Evolutionary conservation across 768 basidiomycete genomes (phyloP).

Genomic region (Harrya chromipes): DNA sequence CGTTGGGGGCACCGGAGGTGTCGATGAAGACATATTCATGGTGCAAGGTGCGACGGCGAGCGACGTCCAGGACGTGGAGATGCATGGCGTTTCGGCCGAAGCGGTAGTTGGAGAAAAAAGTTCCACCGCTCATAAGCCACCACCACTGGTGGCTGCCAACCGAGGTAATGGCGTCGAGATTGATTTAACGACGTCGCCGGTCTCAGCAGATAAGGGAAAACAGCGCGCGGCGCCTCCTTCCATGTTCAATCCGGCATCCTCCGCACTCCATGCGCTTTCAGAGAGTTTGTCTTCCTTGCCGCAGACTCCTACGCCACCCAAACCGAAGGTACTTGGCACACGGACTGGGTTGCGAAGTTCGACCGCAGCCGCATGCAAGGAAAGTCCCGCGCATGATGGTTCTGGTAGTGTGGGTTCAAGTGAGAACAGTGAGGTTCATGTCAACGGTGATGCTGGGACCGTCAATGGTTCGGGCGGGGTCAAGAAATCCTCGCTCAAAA

Average conservation of each 20-base stretch:
- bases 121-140: constrained; percentile 14
- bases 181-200: constrained; percentile 15
- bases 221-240: constrained; percentile 15
- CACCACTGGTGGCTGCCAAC: constrained; percentile 1
- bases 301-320: constrained; percentile 33
- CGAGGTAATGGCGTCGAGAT: constrained; percentile 5
- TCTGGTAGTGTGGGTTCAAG: constrained; percentile 33
- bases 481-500: constrained; percentile 39
- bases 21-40: constrained; percentile 9
- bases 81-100: constrained; percentile 1
- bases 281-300: constrained; percentile 57
- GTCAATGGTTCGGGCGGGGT: constrained; percentile 25
- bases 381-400: constrained; percentile 27
- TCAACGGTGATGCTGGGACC: constrained; percentile 17
- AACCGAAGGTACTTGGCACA: constrained; percentile 42
- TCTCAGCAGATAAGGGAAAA: constrained; percentile 21
- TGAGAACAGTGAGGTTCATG: constrained; percentile 17
- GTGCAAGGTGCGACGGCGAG: not conserved
- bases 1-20: not conserved
- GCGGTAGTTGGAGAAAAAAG: constrained; percentile 6
- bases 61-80: not conserved
- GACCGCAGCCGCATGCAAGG: constrained; percentile 28
- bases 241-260: constrained; percentile 28
- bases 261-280: constrained; percentile 57
- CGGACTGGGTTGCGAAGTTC: constrained; percentile 46